Base-by-base conservation (phyloP, 139 green algal species). In the Chlamydomonas sp. region DNA sequence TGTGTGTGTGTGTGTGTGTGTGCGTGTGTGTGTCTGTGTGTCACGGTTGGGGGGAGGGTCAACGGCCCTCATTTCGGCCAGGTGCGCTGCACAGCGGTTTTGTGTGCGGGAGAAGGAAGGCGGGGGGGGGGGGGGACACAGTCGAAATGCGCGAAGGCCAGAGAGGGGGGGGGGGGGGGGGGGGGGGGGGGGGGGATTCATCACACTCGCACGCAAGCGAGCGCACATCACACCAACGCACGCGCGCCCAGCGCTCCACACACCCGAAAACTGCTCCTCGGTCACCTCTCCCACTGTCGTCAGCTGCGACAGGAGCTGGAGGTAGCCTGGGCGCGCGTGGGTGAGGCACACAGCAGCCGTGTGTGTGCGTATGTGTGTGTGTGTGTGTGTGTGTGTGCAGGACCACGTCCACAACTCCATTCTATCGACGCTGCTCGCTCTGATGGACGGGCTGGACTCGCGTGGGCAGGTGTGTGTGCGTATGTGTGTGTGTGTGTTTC, bases 271-370 rank as follows among this genome's bases (percentile, higher is more conserved):
- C 5, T 64, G 47, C 1, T 76, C 68, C 28, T 83, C 33, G 4
- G 74, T 67, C 0, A 91, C 78, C 1, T 91, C 79, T 1, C 90
- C 90, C 2, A 94, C 88, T 1, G 74, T 80, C 10, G 90, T 95
- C 16, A 96, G 76, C 73, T 95, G 86, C 0, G 72, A 67, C n/a
- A 96, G 81, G 2, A 96, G 67, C 1, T 82, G 26, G 22, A 91
- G 47, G 58, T 89, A 93, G 3, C 90, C 89, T 93, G 79, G 57
- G 66, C 2, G 29, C n/a, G 3, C 5, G 3, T 13, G 13, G 29
- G 20, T 39, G 29, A n/a, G n/a, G n/a, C n/a, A n/a, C 39, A 50
- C 13, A 50, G 39, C 39, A 50, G 39, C 10, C 13, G 39, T 13
- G 13, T n/a, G 39, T 13, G 13, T 13, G 8, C 10, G 13, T 13